Base-by-base conservation (phyloP, 352 stramenopile species). In the Pythium rhizo-oryzae region DNA sequence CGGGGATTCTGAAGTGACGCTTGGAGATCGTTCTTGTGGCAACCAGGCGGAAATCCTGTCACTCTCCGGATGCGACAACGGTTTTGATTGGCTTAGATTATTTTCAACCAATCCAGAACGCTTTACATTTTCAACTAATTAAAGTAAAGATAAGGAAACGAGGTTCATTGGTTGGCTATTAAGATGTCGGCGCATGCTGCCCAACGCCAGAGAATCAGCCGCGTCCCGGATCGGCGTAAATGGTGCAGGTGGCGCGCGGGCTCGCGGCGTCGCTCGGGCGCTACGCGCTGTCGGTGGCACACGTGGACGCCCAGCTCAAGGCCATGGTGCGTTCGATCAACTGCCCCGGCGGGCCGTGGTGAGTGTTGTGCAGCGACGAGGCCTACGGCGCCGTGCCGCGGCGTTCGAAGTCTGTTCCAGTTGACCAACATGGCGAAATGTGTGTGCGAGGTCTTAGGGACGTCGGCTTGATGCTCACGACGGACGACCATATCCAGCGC, bases 401-500 rank as follows among this genome's bases (percentile, higher is more conserved):
- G 18, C 43, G 43, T 16, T 19, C 8, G 6, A n/a, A 3, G 13
- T n/a, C 23, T 25, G n/a, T n/a, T n/a, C n/a, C n/a, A n/a, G n/a
- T n/a, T n/a, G n/a, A n/a, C n/a, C n/a, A n/a, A n/a, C 47, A 25
- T 6, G 4, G 19, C 8, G n/a, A n/a, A n/a, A n/a, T n/a, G n/a
- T 30, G 13, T 11, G 47, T 53, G n/a, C 24, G 19, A 21, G 6
- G 35, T 41, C 4, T 41, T 63, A 92, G 85, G 84, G 85, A 92
- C 62, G 71, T 92, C 24, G 82, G 84, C 24, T 78, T 96, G 41
- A 91, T 93, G 80, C 76, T 96, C 54, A 96, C 85, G 28, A 94
- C 80, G 25, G 75, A 93, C 58, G 67, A 79, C 21, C 85, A 93
- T 69, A 89, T 96, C 41, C 84, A 84, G 55, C 80, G 77, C 18